phyloP scores from a whole-genome alignment of 148 eudicot species.

The Cornus controversa region DNA sequence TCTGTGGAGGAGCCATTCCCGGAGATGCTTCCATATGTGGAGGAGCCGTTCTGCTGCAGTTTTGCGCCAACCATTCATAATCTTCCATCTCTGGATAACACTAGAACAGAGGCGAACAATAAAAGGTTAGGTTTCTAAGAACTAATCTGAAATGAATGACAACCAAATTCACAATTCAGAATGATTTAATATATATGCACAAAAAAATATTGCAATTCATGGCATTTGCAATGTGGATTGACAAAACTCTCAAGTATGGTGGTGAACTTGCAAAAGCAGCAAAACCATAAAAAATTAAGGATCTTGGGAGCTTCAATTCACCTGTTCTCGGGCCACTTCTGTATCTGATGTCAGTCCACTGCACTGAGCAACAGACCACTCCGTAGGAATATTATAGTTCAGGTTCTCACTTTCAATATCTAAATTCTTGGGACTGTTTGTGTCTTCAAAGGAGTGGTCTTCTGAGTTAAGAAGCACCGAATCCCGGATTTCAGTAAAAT shows the following conservation, averaged over 20 bases:
- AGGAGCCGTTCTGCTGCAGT: neutral
- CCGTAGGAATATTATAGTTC: neutral
- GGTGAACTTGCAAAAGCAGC: neutral
- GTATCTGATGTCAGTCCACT: too few species aligned
- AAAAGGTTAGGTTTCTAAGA: neutral
- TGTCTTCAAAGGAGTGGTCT: neutral
- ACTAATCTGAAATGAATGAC: neutral
- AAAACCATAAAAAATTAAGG: neutral
- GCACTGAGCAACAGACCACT: too few species aligned
- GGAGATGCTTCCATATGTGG: too few species aligned
- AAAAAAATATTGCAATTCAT: neutral
- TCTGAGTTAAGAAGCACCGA: slow-evolving; percentile 37
- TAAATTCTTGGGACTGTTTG: slow-evolving; percentile 14
- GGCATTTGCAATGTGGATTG: neutral
- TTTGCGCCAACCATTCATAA: slow-evolving; percentile 5
- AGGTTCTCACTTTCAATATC: slow-evolving; percentile 24
- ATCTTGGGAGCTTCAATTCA: slow-evolving; percentile 7
- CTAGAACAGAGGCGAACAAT: neutral
- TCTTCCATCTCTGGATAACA: neutral
- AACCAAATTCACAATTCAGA: neutral
- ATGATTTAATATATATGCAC: neutral
- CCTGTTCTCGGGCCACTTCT: slow-evolving; percentile 33
- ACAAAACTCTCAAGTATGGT: neutral
- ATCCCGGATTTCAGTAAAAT: slow-evolving; percentile 44
- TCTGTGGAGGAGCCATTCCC: too few species aligned